Evolutionary conservation across 495 filamentous ascomycete species (phyloP), one percentile per base, ranked within the genome.

Genomic region (Penicillium steckii): DNA sequence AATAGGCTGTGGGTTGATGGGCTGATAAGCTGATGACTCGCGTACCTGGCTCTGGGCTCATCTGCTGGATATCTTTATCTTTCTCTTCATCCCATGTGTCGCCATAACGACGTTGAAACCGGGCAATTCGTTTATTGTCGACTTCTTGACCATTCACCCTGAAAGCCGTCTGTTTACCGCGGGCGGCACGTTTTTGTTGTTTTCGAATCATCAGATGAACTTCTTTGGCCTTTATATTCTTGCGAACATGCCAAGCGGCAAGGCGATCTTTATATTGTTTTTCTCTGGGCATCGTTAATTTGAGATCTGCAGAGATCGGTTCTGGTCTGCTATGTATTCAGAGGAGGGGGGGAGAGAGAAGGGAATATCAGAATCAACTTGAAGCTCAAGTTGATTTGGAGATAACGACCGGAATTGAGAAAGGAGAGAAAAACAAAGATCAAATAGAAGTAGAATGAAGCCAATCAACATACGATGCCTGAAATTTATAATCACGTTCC

Each of bases 261-360:
- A 75, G 66, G 25, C 72, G 72, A 55, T 75, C 72, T 68, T 75
- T 75, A 56, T 75, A 75, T 56, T 75, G 72, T 59, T 75, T 75
- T 65, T 75, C 72, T 56, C 72, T 75, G 58, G 1, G 23, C 24
- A 12, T 26, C 18, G 35, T 38, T 47, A 56, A 56, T 48, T 25
- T 37, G 26, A 26, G 51, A 0, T 38, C 0, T 13, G 17, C 18
- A 23, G 19, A 48, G 45, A 38, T 19, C n/a, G n/a, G n/a, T n/a
- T n/a, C n/a, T n/a, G n/a, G n/a, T n/a, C n/a, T n/a, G n/a, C n/a
- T n/a, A n/a, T n/a, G n/a, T n/a, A n/a, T n/a, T n/a, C n/a, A n/a
- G n/a, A n/a, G n/a, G n/a, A n/a, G n/a, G n/a, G n/a, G n/a, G n/a
- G n/a, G n/a, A n/a, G n/a, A n/a, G n/a, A n/a, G n/a, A n/a, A n/a